A percentile compares a stretch with the other conserved stretches of the same genome.
Conservation (phyloP, 2,329 filamentous ascomycete species). For the Colletotrichum salicis region DNA sequence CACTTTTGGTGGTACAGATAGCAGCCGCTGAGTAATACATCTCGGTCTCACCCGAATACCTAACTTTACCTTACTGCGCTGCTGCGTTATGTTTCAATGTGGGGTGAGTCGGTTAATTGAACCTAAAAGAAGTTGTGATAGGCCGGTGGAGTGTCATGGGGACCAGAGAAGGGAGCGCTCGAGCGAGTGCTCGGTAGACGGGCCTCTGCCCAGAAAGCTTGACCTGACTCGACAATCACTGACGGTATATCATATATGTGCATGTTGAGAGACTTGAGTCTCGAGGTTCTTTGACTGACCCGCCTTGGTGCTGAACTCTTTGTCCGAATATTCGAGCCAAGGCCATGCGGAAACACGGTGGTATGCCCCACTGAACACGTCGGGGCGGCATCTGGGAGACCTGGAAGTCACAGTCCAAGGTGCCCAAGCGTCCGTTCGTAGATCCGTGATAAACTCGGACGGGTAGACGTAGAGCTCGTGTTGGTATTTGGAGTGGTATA, state of each 20-base stretch:
- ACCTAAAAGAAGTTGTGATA: neutral
- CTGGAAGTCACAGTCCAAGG: neutral
- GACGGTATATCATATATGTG: neutral
- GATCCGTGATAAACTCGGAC: neutral
- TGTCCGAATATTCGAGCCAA: neutral
- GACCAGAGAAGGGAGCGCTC: neutral
- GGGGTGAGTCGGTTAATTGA: neutral
- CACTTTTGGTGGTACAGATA: too few species aligned
- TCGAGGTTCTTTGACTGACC: neutral
- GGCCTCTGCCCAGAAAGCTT: neutral
- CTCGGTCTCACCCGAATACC: neutral
- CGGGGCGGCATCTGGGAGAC: too few species aligned
- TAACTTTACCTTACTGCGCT: too few species aligned
- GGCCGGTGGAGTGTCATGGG: neutral
- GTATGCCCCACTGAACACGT: neutral
- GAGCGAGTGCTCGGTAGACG: neutral
- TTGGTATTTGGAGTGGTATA: neutral
- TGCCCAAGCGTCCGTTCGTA: neutral
- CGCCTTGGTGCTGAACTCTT: neutral
- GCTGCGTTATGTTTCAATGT: neutral
- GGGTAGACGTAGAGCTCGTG: neutral
- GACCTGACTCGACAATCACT: neutral
- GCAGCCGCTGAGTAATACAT: neutral
- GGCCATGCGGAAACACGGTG: too few species aligned
- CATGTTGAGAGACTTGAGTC: neutral